Evolutionary conservation across 164 flowering plant species (phyloP), one percentile per base, ranked within the genome.

Genomic region (Paratinospora sagittata): DNA sequence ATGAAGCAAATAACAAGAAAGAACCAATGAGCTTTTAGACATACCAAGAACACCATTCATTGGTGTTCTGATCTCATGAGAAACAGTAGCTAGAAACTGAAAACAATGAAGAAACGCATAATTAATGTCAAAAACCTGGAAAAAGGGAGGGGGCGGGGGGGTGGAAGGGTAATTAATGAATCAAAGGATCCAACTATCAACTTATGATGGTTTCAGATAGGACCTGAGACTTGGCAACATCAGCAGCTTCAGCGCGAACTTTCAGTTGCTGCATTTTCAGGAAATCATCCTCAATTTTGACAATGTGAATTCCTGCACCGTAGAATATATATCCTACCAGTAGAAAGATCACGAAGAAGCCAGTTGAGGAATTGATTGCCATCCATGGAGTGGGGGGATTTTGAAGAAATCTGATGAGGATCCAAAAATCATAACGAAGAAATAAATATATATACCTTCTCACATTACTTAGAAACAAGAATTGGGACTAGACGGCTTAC

Each of bases 31-130:
- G 67, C 21, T 16, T 12, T 58, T 26, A 27, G 37, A 69, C 83
- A 27, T 87, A 93, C 98, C 98, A 70, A 93, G 90, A 70, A 93
- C 88, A 67, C 98, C 98, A 82, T 94, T 91, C 97, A 94, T 94
- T 27, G 98, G 98, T 1, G 97, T 94, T 65, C 98, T 82, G 66
- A 94, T 94, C 82, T 94, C 98, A 79, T 94, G 98, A 64, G 98
- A 94, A 74, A 94, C 97, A 43, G 96, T 94, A 37, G 98, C 98
- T 24, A 94, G 87, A 86, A 94, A 94, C 98, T 94, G 86, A 76
- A 75, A 65, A 65, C 10, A 67, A 57, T 57, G 3, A 69, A 70
- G 57, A 63, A 11, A 45, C 62, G 65, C 19, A 52, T 67, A 65
- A 71, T 45, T 52, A 67, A 26, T 2, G 33, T 27, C 14, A 30